These are phyloP conservation scores for Blastomyces gilchristii DNA, from an alignment of 2,329 filamentous ascomycete species.

Conservation along the genomic window DNA sequence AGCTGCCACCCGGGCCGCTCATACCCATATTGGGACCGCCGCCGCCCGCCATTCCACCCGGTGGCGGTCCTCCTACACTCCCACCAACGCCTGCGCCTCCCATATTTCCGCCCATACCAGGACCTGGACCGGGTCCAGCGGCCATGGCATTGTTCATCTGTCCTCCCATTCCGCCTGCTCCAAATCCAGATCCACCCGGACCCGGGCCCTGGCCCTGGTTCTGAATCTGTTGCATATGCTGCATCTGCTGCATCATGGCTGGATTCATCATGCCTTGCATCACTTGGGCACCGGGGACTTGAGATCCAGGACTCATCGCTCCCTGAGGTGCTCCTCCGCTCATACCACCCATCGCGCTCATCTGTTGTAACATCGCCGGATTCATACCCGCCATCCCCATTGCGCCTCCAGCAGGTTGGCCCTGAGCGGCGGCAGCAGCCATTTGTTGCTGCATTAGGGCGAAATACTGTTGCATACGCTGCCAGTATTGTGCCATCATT, in stretches of 20 bases:
- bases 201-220: constrained; percentile 43
- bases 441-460: constrained; percentile 89
- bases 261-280: constrained; percentile 55
- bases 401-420: constrained; percentile 29
- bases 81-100: constrained; percentile 10
- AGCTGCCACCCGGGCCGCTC: constrained; percentile 37
- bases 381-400: constrained; percentile 59
- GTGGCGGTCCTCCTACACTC: constrained; percentile 23
- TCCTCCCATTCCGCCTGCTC: constrained; percentile 31
- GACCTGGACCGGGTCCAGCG: constrained; percentile 19
- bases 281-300: constrained; percentile 44
- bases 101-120: constrained; percentile 27
- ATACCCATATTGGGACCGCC: constrained; percentile 30
- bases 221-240: constrained; percentile 57
- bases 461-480: constrained; percentile 97
- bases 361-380: constrained; percentile 61
- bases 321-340: constrained; percentile 31
- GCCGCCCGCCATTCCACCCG: constrained; percentile 7
- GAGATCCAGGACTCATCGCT: constrained; percentile 28
- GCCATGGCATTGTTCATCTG: constrained; percentile 26
- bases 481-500: constrained; percentile 97
- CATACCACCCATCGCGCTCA: constrained; percentile 59
- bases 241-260: constrained; percentile 64
- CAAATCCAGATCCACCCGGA: constrained; percentile 27
- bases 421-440: constrained; percentile 43